These are phyloP conservation scores for Pharnaceum exiguum DNA, from an alignment of 148 eudicot genomes.

Conservation along the genomic window DNA sequence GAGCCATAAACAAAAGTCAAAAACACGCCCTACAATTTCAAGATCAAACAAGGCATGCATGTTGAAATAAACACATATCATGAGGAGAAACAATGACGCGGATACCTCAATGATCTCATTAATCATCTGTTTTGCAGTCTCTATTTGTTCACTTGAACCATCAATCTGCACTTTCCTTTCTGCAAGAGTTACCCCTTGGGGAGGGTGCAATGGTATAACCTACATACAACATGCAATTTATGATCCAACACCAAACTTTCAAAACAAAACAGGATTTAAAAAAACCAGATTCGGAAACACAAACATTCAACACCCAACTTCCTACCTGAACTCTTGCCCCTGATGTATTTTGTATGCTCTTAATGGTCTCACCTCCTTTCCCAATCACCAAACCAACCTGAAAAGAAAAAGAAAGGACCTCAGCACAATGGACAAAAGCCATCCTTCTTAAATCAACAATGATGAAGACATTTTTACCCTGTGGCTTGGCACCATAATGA, in stretches of 20 bases:
- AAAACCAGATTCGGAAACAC: neutral
- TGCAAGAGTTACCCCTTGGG: slow-evolving; percentile 77
- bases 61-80: slow-evolving; percentile 6
- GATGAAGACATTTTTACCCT: slow-evolving; percentile 40
- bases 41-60: neutral
- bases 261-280: neutral
- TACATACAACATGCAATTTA: slow-evolving; percentile 14
- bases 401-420: slow-evolving; percentile 14
- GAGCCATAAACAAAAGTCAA: no score
- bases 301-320: neutral
- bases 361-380: slow-evolving; percentile 96
- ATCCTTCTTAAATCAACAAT: neutral
- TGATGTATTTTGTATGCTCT: slow-evolving; percentile 72
- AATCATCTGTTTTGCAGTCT: slow-evolving; percentile 83
- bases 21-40: no score
- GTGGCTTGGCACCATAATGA: slow-evolving; percentile 67
- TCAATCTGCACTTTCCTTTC: slow-evolving; percentile 95
- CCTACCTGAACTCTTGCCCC: slow-evolving; percentile 95
- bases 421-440: neutral
- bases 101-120: slow-evolving; percentile 95
- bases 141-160: slow-evolving; percentile 86
- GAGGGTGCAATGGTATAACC: slow-evolving; percentile 93
- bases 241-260: neutral
- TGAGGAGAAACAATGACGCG: slow-evolving; percentile 8
- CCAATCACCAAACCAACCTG: slow-evolving; percentile 98